A percentile compares a stretch with the other conserved stretches of the same genome.
phyloP scores from a whole-genome alignment of 805 yeast species.

The Grigorovia yakushimaensis region DNA sequence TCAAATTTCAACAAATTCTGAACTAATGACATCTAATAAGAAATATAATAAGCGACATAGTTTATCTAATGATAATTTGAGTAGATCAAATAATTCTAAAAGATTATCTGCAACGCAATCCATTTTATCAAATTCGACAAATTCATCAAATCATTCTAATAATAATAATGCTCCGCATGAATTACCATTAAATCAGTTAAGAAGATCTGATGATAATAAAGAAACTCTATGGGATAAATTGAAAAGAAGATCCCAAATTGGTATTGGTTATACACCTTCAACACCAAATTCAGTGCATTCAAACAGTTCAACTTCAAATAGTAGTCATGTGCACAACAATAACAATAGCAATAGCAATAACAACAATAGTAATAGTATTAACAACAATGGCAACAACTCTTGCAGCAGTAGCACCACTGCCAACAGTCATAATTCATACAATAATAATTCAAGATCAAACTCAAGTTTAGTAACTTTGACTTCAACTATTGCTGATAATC shows the following conservation, averaged over 20 bases:
- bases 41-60: slow-evolving; percentile 2
- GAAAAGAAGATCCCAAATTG: slow-evolving; percentile 20
- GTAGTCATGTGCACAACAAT: background rate
- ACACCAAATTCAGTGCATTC: slow-evolving; percentile 2
- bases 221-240: slow-evolving; percentile 23
- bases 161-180: slow-evolving; percentile 5
- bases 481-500: slow-evolving; percentile 2
- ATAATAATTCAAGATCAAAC: background rate
- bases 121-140: background rate
- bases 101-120: background rate
- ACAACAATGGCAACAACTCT: background rate
- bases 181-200: slow-evolving; percentile 6
- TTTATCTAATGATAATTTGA: slow-evolving; percentile 2
- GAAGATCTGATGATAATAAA: slow-evolving; percentile 16
- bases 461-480: slow-evolving; percentile 6
- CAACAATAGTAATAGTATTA: too few species aligned
- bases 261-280: slow-evolving; percentile 5
- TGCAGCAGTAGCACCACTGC: background rate
- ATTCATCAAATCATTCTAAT: background rate
- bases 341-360: background rate
- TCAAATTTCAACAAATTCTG: background rate
- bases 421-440: background rate
- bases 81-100: background rate
- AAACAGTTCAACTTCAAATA: background rate
- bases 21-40: background rate